A percentile compares a stretch with the other conserved stretches of the same genome.
Evolutionary conservation across 495 filamentous ascomycete genomes (phyloP).

Genomic region (Amorphotheca resinae): DNA sequence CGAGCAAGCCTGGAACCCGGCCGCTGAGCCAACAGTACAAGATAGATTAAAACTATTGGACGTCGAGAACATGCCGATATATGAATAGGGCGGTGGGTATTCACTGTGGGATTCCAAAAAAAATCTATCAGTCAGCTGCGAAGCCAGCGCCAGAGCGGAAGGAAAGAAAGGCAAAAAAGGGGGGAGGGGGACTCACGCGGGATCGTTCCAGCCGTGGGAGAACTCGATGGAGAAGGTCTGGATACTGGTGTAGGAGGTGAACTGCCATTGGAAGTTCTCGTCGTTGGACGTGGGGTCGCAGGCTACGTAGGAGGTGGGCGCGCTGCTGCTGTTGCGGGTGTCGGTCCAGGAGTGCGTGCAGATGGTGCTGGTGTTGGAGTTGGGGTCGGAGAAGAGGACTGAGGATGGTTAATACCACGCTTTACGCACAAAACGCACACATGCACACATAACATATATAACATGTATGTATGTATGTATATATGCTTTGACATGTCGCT

Average conservation of each 20-base stretch:
- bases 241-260: constrained; percentile 1
- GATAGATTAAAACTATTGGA: background rate
- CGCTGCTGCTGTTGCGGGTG: constrained; percentile 2
- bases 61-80: constrained; percentile 6
- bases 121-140: background rate
- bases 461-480: too few relatives aligned
- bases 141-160: background rate
- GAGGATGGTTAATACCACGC: background rate
- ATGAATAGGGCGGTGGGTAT: constrained; percentile 7
- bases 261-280: constrained; percentile 8
- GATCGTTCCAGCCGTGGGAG: constrained; percentile 9
- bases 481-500: too few relatives aligned
- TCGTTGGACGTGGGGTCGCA: background rate
- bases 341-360: constrained; percentile 6
- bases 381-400: constrained; percentile 15
- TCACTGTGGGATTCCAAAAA: constrained; percentile 5
- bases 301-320: constrained; percentile 1
- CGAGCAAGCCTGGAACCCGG: background rate
- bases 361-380: constrained; percentile 10
- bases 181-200: constrained; percentile 3
- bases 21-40: background rate
- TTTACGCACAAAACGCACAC: background rate
- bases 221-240: constrained; percentile 4
- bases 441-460: too few relatives aligned
- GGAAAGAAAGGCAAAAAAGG: background rate